phyloP scores from a whole-genome alignment of 208 protist species.

The Acanthamoeba sp. region DNA sequence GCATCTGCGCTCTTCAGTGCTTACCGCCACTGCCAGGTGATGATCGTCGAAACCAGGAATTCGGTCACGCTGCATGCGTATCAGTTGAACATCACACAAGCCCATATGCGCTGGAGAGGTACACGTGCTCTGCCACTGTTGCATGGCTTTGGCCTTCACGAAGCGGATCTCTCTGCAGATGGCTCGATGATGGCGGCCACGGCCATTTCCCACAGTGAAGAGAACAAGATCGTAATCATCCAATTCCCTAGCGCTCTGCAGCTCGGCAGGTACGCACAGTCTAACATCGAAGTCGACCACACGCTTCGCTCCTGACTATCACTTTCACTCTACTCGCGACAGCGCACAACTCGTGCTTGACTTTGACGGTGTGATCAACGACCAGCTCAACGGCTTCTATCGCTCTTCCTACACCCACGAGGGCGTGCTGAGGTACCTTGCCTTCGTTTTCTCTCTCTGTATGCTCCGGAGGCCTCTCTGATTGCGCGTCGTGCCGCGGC shows the following conservation, averaged over 20 bases:
- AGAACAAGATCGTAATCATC: slow-evolving; percentile 38
- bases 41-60: not conserved
- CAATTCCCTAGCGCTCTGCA: not conserved
- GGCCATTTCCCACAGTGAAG: slow-evolving; percentile 21
- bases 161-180: not conserved
- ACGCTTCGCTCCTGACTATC: not conserved
- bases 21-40: not conserved
- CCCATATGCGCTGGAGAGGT: not conserved
- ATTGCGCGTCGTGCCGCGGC: not conserved
- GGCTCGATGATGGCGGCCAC: not conserved
- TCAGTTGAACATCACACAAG: slow-evolving; percentile 5
- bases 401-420: slow-evolving; percentile 84
- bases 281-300: no score
- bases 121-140: not conserved
- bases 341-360: slow-evolving; percentile 88
- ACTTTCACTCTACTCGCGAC: not conserved
- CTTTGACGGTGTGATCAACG: slow-evolving; percentile 92
- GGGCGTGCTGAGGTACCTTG: not conserved
- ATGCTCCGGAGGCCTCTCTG: not conserved
- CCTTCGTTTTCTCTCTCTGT: not conserved
- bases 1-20: no score
- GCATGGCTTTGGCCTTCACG: not conserved
- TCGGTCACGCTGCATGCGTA: not conserved
- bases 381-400: slow-evolving; percentile 95
- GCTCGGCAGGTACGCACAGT: not conserved